These are phyloP conservation scores for Parietichytrium sp. DNA, from an alignment of 108 stramenopile genomes.

Conservation along the genomic window DNA sequence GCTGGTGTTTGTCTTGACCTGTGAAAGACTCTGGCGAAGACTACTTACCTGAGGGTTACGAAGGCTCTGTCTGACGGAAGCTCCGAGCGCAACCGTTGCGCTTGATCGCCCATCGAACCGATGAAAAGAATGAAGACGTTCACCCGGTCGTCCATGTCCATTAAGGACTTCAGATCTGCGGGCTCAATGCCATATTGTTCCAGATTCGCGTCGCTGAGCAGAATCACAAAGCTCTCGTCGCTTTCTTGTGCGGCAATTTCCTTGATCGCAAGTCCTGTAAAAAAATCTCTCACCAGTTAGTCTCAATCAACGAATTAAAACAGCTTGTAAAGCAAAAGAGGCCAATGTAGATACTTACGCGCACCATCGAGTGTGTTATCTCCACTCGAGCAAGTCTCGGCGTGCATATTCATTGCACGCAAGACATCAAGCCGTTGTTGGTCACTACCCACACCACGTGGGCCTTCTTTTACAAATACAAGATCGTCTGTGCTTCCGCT, in stretches of 20 bases:
- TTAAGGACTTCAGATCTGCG: not conserved
- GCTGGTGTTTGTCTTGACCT: no score
- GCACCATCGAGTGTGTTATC: slow-evolving; percentile 81
- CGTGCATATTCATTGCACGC: slow-evolving; percentile 77
- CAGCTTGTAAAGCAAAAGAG: no score
- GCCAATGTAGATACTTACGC: no score
- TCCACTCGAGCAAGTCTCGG: slow-evolving; percentile 75
- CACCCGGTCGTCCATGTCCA: not conserved
- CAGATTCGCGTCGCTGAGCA: slow-evolving; percentile 79
- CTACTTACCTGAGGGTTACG: not conserved
- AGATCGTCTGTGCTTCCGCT: slow-evolving; percentile 40
- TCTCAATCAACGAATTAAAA: no score
- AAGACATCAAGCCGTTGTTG: slow-evolving; percentile 68
- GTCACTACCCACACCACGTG: slow-evolving; percentile 57
- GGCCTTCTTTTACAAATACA: not conserved
- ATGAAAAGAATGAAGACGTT: slow-evolving; percentile 21
- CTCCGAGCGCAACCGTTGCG: not conserved
- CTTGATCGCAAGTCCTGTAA: slow-evolving; percentile 62
- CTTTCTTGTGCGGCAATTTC: slow-evolving; percentile 51
- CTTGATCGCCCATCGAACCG: slow-evolving; percentile 24
- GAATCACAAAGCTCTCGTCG: slow-evolving; percentile 62
- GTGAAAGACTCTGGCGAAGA: no score
- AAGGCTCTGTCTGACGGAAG: slow-evolving; percentile 26
- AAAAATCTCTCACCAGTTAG: no score
- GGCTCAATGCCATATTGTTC: slow-evolving; percentile 76